Evolutionary conservation across 768 basidiomycete genomes (phyloP).

Genomic region (Phlebiopsis flavidoalba): DNA sequence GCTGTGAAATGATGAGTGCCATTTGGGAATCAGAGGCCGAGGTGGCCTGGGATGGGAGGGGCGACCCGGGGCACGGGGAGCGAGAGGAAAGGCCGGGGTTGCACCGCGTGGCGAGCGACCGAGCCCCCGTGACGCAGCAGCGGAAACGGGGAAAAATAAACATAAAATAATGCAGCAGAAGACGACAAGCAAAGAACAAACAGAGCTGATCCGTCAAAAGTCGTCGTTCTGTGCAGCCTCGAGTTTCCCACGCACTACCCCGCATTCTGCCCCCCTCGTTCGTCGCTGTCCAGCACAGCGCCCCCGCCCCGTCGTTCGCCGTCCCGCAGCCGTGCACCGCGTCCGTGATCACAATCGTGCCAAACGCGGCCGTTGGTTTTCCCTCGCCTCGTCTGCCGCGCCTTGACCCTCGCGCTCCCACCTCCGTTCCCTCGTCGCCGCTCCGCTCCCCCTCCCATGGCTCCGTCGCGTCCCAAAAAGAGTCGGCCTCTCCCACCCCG

Average conservation of each 20-base stretch:
- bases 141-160: too few relatives aligned
- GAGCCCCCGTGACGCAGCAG: conserved; percentile 7
- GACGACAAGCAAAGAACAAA: conserved; percentile 15
- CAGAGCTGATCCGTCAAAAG: conserved; percentile 15
- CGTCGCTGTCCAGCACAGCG: conserved; percentile 7
- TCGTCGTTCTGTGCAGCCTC: conserved; percentile 1
- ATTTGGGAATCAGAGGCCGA: neutral
- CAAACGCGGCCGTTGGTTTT: conserved; percentile 13
- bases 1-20: neutral
- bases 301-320: neutral
- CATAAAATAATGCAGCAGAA: neutral
- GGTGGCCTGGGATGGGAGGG: neutral
- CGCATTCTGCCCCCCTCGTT: conserved; percentile 9
- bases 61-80: conserved; percentile 8
- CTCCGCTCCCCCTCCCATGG: conserved; percentile 39
- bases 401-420: conserved; percentile 21
- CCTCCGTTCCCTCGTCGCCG: conserved; percentile 5
- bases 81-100: conserved; percentile 8
- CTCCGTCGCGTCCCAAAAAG: conserved; percentile 64
- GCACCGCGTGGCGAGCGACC: conserved; percentile 10
- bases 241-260: conserved; percentile 10
- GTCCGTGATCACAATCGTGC: neutral
- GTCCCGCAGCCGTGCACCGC: conserved; percentile 6
- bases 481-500: conserved; percentile 53
- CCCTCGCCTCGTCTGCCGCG: conserved; percentile 14